Evolutionary conservation across 202 grass and related monocot genomes (phyloP).

Genomic region (Musa balbisiana): DNA sequence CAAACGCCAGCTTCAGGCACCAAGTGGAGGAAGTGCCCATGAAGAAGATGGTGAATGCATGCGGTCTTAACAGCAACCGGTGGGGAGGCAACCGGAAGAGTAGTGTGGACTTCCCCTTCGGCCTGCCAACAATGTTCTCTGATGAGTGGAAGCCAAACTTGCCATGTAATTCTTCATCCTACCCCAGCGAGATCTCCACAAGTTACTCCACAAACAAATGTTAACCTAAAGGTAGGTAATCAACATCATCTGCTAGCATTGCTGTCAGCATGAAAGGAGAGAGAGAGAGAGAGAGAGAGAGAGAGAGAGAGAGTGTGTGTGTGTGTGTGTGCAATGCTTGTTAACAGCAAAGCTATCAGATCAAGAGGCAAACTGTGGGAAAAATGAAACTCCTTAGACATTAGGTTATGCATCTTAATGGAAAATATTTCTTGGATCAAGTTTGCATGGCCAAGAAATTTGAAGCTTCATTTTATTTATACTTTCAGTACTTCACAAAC

Average conservation of each 20-base stretch:
- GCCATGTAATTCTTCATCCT: constrained; percentile 60
- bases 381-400: too few relatives aligned
- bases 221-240: constrained; percentile 30
- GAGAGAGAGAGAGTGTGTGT: neutral
- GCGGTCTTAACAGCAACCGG: neutral
- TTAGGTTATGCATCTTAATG: neutral
- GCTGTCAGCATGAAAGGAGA: constrained; percentile 2
- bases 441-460: too few relatives aligned
- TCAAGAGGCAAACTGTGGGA: neutral
- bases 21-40: constrained; percentile 6
- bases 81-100: neutral
- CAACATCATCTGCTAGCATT: constrained; percentile 47
- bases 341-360: constrained; percentile 24
- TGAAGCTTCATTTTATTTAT: too few relatives aligned
- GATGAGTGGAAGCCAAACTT: constrained; percentile 71
- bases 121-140: constrained; percentile 35
- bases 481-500: too few relatives aligned
- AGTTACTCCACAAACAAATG: constrained; percentile 45
- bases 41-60: neutral
- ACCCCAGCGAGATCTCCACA: constrained; percentile 44
- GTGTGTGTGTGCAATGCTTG: neutral
- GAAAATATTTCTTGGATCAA: too few relatives aligned
- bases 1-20: constrained; percentile 12
- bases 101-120: constrained; percentile 45
- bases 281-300: neutral